These are phyloP conservation scores for Diaporthe sp. DNA, from an alignment of 2,329 filamentous ascomycete genomes.

Conservation along the genomic window DNA sequence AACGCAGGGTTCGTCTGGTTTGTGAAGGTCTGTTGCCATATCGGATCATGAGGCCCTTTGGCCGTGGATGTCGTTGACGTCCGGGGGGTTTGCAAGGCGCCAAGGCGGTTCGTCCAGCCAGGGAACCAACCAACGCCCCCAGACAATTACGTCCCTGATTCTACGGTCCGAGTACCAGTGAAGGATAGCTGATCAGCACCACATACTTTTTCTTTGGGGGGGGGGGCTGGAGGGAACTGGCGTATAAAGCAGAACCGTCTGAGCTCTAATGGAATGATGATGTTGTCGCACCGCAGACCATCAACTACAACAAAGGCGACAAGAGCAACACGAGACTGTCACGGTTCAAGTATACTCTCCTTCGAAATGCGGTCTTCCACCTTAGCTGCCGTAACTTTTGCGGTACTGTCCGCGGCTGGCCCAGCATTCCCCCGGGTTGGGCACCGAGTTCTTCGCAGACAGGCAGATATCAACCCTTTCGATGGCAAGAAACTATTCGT, in stretches of 20 bases:
- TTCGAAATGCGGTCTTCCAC: constrained; percentile 1
- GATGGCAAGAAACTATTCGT: constrained; percentile 61
- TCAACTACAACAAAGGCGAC: not conserved
- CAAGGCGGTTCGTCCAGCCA: constrained; percentile 2
- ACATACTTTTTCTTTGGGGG: not conserved
- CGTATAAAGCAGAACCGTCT: constrained; percentile 1
- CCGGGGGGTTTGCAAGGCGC: not conserved
- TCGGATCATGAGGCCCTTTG: not conserved
- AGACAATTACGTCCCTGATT: not conserved
- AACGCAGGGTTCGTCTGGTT: not conserved
- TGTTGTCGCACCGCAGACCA: no score
- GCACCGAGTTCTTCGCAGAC: constrained; percentile 5
- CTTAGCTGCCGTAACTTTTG: not conserved
- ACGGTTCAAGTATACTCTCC: not conserved
- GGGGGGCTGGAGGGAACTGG: no score
- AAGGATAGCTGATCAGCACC: not conserved
- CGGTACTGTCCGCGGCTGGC: not conserved
- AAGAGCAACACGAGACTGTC: not conserved
- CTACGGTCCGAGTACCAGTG: not conserved
- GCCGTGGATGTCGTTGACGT: not conserved
- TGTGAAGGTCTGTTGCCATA: not conserved
- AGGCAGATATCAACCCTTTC: constrained; percentile 57
- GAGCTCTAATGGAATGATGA: not conserved
- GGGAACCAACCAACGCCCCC: not conserved
- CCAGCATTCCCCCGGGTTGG: not conserved